Percentiles rank a stretch among this genome's conserved stretches.
Conservation (phyloP, 768 basidiomycete genomes). For the Rhizopogon roseolus region DNA sequence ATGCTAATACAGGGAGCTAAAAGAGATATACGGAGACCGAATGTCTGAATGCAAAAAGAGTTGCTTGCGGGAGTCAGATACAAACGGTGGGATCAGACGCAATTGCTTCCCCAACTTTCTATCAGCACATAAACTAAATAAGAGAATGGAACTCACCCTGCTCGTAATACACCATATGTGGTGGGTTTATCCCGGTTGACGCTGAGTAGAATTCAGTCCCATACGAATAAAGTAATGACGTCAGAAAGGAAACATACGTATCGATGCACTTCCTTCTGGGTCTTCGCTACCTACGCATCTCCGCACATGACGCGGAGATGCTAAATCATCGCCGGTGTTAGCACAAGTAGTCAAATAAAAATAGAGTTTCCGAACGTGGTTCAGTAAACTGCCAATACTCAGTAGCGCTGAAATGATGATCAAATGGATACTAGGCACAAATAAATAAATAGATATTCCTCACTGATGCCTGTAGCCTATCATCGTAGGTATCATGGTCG, state of each 20-base stretch:
- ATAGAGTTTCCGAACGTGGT: conserved; percentile 21
- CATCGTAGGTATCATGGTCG: conserved; percentile 40
- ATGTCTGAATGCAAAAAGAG: neutral
- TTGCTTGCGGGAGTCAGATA: conserved; percentile 7
- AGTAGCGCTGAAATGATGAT: conserved; percentile 19
- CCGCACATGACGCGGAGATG: conserved; percentile 31
- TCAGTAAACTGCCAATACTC: conserved; percentile 50
- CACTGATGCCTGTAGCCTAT: conserved; percentile 47
- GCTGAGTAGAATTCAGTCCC: conserved; percentile 21
- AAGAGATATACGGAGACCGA: neutral
- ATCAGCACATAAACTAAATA: conserved; percentile 4
- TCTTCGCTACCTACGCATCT: conserved; percentile 43
- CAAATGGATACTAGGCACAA: conserved; percentile 11
- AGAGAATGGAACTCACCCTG: conserved; percentile 29
- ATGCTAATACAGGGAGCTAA: neutral
- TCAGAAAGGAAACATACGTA: conserved; percentile 29
- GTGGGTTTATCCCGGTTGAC: conserved; percentile 42
- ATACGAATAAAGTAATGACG: neutral
- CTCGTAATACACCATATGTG: conserved; percentile 42
- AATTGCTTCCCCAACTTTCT: conserved; percentile 16
- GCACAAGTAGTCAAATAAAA: neutral
- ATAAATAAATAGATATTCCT: conserved; percentile 1
- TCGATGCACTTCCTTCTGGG: conserved; percentile 41
- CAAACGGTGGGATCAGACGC: conserved; percentile 28
- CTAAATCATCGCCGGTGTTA: conserved; percentile 6